Conservation (phyloP, 2,329 filamentous ascomycete genomes). For the Pseudogymnoascus sp. region DNA sequence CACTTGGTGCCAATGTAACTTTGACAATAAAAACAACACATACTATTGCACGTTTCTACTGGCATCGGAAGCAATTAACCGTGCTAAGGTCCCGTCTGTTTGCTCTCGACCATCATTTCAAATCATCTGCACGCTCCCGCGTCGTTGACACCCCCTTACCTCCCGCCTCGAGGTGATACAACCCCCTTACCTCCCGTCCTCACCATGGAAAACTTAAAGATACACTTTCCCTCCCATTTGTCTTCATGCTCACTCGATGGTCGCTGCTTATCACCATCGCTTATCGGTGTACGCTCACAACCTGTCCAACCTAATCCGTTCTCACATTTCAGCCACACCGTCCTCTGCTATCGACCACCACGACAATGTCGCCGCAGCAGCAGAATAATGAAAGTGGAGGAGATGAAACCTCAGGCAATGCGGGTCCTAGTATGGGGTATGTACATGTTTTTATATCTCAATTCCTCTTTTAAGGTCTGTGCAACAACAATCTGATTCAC, state of each 20-base stretch:
- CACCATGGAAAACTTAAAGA: no score
- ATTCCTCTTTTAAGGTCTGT: not conserved
- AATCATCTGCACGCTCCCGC: not conserved
- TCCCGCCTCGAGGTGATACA: no score
- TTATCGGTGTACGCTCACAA: not conserved
- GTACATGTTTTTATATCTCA: not conserved
- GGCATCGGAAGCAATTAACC: not conserved
- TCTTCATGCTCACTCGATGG: not conserved
- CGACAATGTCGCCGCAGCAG: not conserved
- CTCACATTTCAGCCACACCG: not conserved
- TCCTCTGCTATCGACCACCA: not conserved
- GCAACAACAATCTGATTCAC: not conserved
- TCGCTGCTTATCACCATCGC: not conserved
- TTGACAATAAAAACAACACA: not conserved
- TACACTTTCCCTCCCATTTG: no score
- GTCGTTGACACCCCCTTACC: not conserved
- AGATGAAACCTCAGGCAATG: not conserved
- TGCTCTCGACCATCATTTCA: not conserved
- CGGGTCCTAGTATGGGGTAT: not conserved
- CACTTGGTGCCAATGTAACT: no score
- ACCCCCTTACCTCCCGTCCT: no score
- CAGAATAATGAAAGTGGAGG: not conserved
- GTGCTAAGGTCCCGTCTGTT: no score
- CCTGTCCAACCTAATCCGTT: not conserved
- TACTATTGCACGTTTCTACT: conserved; percentile 18